Base-by-base conservation (phyloP, 78 protist species). In the Tieghemostelium lacteum region DNA sequence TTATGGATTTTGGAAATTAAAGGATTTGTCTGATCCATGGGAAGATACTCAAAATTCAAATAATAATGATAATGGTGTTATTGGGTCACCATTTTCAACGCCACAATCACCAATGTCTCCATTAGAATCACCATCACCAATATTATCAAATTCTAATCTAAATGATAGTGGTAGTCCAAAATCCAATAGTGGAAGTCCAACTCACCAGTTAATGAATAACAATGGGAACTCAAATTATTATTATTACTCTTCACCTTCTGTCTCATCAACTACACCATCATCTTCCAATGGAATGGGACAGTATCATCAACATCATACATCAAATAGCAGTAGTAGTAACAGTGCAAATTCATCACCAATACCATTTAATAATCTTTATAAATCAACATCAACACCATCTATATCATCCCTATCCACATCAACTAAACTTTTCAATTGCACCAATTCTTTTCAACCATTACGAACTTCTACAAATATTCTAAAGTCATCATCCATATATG, bases 1-100 rank as follows among this genome's bases (percentile, higher is more conserved):
- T 26, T 77, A 77, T 77, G 87, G 87, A 33, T 77, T 65, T 64
- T 77, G 87, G 87, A 77, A 77, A 65, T 77, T 77, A 77, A 77
- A 77, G 31, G 87, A 77, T 52, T 28, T 64, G 40, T 49, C 65
- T 26, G 87, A 77, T 54, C 87, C 87, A 50, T 77, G 87, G 87
- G 75, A 77, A 54, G 87, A 77, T 49, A 22, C 33, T 76, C 34
- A 57, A 26, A 24, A 61, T 37, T 33, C 16, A 6, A 70, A 16
- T 50, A 42, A 52, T 71, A 45, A n/a, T 33, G 22, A 12, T 29
- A 50, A 50, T 50, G 50, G 52, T 52, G 33, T 3, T 3, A 71
- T 33, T 33, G 33, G 16, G 17, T 26, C 39, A 57, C 40, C 40
- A 34, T n/a, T n/a, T n/a, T 57, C 83, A 37, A 61, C 50, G 24